Percentiles rank a stretch among this genome's conserved stretches.
Evolutionary conservation across 345 rosid species (phyloP).

Genomic region (Citrus trifoliata): DNA sequence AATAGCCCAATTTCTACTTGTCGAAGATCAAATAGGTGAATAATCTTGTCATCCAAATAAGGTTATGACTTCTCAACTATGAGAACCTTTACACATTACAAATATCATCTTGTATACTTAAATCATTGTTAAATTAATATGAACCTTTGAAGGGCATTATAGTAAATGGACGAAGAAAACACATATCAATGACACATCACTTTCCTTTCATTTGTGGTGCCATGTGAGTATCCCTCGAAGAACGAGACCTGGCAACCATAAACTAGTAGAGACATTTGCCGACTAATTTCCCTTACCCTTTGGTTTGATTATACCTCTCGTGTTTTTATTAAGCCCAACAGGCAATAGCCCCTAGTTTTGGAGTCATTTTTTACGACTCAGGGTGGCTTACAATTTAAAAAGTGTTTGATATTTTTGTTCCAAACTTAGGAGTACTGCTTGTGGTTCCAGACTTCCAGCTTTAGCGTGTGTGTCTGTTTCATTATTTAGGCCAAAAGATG

Average conservation of each 20-base stretch:
- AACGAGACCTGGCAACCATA: conserved; percentile 41
- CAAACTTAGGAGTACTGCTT: neutral
- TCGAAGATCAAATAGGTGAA: neutral
- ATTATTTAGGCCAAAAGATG: neutral
- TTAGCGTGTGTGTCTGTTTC: neutral
- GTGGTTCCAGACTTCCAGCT: neutral
- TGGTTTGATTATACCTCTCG: neutral
- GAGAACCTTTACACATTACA: neutral
- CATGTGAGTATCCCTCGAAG: conserved; percentile 60
- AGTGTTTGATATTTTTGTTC: neutral
- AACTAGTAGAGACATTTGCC: conserved; percentile 24
- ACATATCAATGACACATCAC: conserved; percentile 26
- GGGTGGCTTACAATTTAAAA: neutral
- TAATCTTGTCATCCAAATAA: neutral
- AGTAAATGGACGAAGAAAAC: neutral
- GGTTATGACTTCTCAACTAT: neutral
- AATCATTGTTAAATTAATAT: neutral
- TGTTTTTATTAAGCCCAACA: conserved; percentile 2
- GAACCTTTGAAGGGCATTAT: conserved; percentile 1
- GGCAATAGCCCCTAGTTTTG: neutral
- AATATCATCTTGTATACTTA: neutral
- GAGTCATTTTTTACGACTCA: conserved; percentile 3
- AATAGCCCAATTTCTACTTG: too few relatives aligned
- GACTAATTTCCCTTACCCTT: neutral
- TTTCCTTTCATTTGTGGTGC: conserved; percentile 43